Base-by-base conservation (phyloP, 169 alveolate genomes). In the Cryptosporidium sp. region DNA sequence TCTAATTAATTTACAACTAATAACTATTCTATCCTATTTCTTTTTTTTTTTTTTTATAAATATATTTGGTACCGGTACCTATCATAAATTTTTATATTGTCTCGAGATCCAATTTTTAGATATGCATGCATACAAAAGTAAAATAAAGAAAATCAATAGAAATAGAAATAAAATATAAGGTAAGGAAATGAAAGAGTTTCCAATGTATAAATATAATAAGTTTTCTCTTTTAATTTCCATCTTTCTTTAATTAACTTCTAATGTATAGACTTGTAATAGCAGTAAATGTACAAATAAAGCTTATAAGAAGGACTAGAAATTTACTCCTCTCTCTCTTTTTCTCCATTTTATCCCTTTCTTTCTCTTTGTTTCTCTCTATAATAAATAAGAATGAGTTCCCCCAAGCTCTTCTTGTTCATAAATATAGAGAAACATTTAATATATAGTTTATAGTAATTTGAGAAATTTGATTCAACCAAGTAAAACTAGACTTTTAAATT, bases 311-410 rank as follows among this genome's bases (percentile, higher is more conserved):
- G 21, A 48, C 56, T 48, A 14, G 23, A 48, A 48, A 9, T 14
- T 12, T 48, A 9, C 48, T 42, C 10, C 0, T 44, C 12, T 16
- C 33, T 31, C 35, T 2, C 0, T 31, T 2, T 44, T 48, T 16
- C 35, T 31, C 35, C 35, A 31, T 31, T 2, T 44, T 14, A 3
- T 14, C 56, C 7, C 18, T 16, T 9, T 16, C 56, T 48, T 5
- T 12, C 18, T 48, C 21, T 2, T 44, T 2, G 16, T 26, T 56
- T 56, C 35, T 23, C 37, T 26, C 3, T 1, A 16, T 23, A 53
- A 9, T 56, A 21, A 65, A n/a, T 52, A 65, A 65, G 72, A 65
- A 65, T 31, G 72, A 65, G 72, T 65, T 65, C 72, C 72, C 72
- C 72, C 72, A 65, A 65, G 72, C 72, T 65, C 72, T 65, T 65